Evolutionary conservation across 1,284 basidiomycete genomes (phyloP), one percentile per base, ranked within the genome.

Genomic region (Austropuccinia psidii): DNA sequence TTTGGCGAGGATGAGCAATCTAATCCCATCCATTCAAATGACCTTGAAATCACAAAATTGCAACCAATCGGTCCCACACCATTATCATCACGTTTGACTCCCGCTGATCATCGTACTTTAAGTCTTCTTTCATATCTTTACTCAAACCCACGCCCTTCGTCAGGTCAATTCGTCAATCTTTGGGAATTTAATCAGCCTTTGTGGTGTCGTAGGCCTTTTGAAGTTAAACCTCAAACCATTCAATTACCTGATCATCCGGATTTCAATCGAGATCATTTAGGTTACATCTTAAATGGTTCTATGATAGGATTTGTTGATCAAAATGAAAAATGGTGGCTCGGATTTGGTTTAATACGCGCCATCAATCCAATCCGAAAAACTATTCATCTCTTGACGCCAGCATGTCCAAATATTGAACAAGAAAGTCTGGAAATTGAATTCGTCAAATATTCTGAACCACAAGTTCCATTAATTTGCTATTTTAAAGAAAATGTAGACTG

Each of bases 51-150:
- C 4, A 11, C 29, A 7, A 39, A 4, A n/a, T 31, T 73, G n/a
- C 50, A 73, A 43, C 70, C 49, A n/a, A 73, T 73, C 31, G 60
- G 60, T 19, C 33, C 58, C 29, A 73, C 70, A 31, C 60, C 70
- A 35, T 52, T 73, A 13, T 65, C 60, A 21, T 43, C 57, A 7
- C 24, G 70, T 9, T 50, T 65, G 21, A 61, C 60, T n/a, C 35
- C 70, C 3, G 21, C 27, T 11, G 70, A 73, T 62, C 55, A 35
- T 29, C 47, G 70, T 39, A n/a, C 61, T 6, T 41, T 64, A 11
- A 52, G 29, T 19, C 33, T 73, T 1, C 17, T 73, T 21, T 73
- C 70, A 4, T 65, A 73, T 39, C n/a, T 73, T 13, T 31, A 73
- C 31, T 43, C 61, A 7, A 55, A 13, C 55, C 65, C 49, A 39